A percentile compares a stretch with the other conserved stretches of the same genome.
phyloP scores from a whole-genome alignment of 2,329 filamentous ascomycete genomes.

The Claviceps lovelessii region DNA sequence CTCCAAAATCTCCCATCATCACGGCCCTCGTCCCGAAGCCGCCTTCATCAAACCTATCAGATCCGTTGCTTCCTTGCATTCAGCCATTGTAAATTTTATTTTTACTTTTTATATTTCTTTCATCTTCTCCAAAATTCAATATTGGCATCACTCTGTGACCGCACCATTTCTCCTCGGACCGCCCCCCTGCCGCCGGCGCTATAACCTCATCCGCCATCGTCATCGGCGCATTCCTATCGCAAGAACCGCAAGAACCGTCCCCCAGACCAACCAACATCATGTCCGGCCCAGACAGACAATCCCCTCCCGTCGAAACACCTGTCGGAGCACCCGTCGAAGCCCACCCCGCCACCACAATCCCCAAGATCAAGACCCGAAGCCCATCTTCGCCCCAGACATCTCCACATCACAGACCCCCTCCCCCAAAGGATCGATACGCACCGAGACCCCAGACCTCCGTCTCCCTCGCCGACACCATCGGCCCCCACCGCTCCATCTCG shows the following conservation, averaged over 20 bases:
- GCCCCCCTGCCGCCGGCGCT: background rate
- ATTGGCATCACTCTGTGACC: no score
- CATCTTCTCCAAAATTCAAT: no score
- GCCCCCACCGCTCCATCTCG: constrained; percentile 62
- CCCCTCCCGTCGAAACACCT: background rate
- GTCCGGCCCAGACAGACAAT: background rate
- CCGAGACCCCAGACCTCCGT: constrained; percentile 29
- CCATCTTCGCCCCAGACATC: constrained; percentile 1
- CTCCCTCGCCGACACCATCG: constrained; percentile 72
- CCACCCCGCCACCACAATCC: background rate
- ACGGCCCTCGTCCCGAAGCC: no score
- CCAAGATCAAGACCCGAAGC: constrained; percentile 3
- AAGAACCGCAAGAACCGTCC: no score
- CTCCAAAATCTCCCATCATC: no score
- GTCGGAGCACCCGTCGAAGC: background rate
- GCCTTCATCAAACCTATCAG: no score
- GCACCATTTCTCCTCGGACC: no score
- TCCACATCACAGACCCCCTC: constrained; percentile 7
- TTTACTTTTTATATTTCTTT: no score
- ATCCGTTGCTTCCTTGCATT: no score
- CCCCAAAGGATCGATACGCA: constrained; percentile 9
- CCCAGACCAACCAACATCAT: background rate
- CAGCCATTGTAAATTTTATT: no score
- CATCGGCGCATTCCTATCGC: background rate
- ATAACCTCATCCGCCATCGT: background rate